Base-by-base conservation (phyloP, 768 basidiomycete species). In the Mycena chlorophos region DNA sequence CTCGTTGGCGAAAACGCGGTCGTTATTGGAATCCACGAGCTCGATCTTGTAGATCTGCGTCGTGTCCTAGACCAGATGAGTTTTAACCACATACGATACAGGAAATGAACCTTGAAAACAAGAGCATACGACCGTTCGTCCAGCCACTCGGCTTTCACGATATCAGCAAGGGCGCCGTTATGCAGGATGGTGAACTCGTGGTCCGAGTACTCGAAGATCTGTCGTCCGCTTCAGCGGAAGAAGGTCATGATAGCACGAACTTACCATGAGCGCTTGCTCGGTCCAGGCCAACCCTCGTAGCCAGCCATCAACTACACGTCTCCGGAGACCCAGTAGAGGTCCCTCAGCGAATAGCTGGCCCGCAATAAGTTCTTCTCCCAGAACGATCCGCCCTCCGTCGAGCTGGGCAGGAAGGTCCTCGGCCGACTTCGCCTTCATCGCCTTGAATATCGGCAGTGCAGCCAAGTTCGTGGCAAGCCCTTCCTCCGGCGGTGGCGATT, bases 361-460 rank as follows among this genome's bases (percentile, higher is more conserved):
- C 10, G 73, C 51, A 45, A 72, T 67, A 6, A 61, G 38, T 14
- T 67, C 68, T 2, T 74, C 68, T 19, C 71, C 75, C 5, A 75
- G 60, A 27, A 58, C 58, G 28, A 75, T 56, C 30, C 71, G 71
- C 45, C 65, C 69, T 57, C 57, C 42, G 63, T 58, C 57, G 63
- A 27, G 42, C 55, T 56, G 54, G 69, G 62, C 28, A 65, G 61
- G 40, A 3, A 80, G 49, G 50, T 75, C 73, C 27, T 87, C 86
- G 0, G 74, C 63, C n/a, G 82, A 81, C n/a, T 66, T 74, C 25
- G 71, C 71, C 52, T 75, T 74, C 14, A 82, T 74, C 1, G 75
- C 71, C 65, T 84, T 90, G 74, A 90, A 85, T n/a, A 88, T 69
- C 1, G 77, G 74, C n/a, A 83, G 66, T 10, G 73, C 59, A 25